phyloP scores from a whole-genome alignment of 257 asterid genomes.

The Asclepias syriaca region DNA sequence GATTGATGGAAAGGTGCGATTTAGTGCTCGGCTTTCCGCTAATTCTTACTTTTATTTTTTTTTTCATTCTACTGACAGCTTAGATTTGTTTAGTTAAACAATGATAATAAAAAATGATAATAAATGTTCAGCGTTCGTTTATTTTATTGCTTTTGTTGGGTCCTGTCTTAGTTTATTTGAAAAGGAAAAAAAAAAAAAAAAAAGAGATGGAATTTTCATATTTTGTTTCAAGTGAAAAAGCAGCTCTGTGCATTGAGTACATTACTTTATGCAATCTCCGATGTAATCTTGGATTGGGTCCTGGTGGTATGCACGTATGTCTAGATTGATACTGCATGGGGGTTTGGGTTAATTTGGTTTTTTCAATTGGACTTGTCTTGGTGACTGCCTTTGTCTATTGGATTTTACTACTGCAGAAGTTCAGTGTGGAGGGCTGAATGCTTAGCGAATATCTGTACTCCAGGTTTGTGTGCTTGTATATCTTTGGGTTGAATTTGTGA shows the following conservation, averaged over 20 bases:
- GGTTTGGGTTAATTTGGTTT: conserved; percentile 11
- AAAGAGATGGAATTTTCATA: not conserved
- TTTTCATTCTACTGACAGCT: not conserved
- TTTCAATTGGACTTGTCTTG: conserved; percentile 13
- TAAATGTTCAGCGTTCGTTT: not conserved
- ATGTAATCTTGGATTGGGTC: not conserved
- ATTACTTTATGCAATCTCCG: not conserved
- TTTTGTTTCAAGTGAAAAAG: not conserved
- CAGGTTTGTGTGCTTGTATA: conserved; percentile 15
- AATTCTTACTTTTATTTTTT: not conserved
- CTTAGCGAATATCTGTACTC: conserved; percentile 13
- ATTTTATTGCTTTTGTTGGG: not conserved
- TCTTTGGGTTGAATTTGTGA: not conserved
- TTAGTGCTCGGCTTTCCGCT: not conserved
- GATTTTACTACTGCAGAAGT: conserved; percentile 8
- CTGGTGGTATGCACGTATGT: not conserved
- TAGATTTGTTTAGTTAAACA: not conserved
- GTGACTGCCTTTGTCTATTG: conserved; percentile 16
- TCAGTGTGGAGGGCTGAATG: conserved; percentile 15
- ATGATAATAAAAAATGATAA: not conserved
- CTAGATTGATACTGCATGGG: conserved; percentile 1
- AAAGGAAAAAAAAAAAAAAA: not conserved
- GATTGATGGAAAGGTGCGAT: conserved; percentile 18
- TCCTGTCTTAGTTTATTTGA: not conserved
- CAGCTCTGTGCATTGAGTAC: not conserved